phyloP scores from a whole-genome alignment of 306 rosid species.

The Vigna angularis region DNA sequence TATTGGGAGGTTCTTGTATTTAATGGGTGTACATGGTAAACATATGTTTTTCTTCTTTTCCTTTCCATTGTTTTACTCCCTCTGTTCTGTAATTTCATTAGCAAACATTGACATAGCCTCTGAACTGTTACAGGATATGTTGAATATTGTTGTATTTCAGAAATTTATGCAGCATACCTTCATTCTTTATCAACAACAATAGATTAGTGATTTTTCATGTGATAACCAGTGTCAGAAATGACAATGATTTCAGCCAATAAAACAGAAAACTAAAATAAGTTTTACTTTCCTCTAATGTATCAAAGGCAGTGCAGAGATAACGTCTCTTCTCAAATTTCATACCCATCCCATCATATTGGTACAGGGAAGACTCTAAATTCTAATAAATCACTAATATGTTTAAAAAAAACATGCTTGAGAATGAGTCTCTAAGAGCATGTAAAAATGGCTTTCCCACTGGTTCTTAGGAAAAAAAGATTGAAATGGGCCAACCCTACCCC shows the following conservation, averaged over 20 bases:
- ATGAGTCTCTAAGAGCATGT: no score
- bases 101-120: constrained; percentile 56
- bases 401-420: no score
- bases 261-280: not conserved
- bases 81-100: constrained; percentile 58
- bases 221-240: not conserved
- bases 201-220: constrained; percentile 16
- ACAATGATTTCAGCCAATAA: no score
- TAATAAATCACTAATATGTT: no score
- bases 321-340: no score
- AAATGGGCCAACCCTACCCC: no score
- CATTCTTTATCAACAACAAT: constrained; percentile 36
- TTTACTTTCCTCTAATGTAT: not conserved
- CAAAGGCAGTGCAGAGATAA: not conserved
- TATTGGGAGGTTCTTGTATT: constrained; percentile 64
- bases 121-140: constrained; percentile 56
- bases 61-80: constrained; percentile 8
- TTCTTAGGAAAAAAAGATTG: no score
- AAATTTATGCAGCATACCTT: constrained; percentile 47
- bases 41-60: constrained; percentile 54
- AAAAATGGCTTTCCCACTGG: no score
- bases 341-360: no score
- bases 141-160: constrained; percentile 59
- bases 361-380: no score
- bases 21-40: constrained; percentile 84